These are phyloP conservation scores for Monotropa hypopitys DNA, from an alignment of 179 eudicot genomes.

Conservation along the genomic window DNA sequence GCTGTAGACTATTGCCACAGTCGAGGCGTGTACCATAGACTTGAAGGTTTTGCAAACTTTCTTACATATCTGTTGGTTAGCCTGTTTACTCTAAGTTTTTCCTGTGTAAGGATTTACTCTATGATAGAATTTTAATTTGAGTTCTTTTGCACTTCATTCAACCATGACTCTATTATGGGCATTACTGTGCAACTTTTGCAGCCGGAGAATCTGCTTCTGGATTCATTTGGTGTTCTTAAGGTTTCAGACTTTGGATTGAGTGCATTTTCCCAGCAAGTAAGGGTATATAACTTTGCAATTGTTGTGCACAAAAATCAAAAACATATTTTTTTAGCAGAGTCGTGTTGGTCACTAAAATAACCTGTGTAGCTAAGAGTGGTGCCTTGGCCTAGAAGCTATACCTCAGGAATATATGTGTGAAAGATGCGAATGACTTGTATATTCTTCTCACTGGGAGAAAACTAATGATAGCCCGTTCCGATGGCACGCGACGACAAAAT, in stretches of 20 bases:
- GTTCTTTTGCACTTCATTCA: neutral
- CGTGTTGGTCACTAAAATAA: neutral
- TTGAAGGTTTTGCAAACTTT: slow-evolving; percentile 39
- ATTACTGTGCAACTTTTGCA: slow-evolving; percentile 17
- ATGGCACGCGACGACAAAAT: too few relatives aligned
- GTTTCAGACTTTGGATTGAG: slow-evolving; percentile 86
- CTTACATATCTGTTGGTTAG: neutral
- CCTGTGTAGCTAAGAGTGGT: too few relatives aligned
- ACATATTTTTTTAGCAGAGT: neutral
- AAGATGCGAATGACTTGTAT: too few relatives aligned
- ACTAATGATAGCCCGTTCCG: too few relatives aligned
- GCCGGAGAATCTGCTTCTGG: slow-evolving; percentile 83
- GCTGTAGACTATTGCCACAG: slow-evolving; percentile 94
- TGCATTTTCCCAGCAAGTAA: slow-evolving; percentile 66
- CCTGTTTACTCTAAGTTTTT: neutral
- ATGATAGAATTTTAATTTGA: neutral
- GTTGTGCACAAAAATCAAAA: neutral
- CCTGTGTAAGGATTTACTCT: neutral
- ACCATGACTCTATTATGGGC: neutral
- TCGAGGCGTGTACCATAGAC: slow-evolving; percentile 74
- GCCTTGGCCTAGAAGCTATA: neutral
- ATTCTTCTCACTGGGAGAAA: too few relatives aligned
- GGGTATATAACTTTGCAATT: slow-evolving; percentile 20
- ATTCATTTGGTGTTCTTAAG: slow-evolving; percentile 57
- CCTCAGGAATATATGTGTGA: too few relatives aligned